Conservation (phyloP, 345 rosid genomes). For the Eucalyptus shirleyi region DNA sequence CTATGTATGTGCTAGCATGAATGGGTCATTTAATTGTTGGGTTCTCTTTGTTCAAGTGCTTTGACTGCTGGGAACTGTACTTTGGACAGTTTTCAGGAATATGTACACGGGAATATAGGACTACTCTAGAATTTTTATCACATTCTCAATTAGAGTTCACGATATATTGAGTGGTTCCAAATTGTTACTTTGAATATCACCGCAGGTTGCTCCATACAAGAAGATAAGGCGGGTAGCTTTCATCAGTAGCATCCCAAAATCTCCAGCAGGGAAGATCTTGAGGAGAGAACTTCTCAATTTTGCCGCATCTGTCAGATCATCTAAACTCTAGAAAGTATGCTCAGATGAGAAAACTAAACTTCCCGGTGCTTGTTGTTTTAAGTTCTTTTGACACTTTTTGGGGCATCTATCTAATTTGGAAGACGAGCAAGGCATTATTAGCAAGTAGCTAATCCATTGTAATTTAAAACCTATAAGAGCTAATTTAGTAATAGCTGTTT, state of each 20-base stretch:
- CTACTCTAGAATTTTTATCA: not conserved
- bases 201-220: slow-evolving; percentile 83
- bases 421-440: not conserved
- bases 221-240: slow-evolving; percentile 73
- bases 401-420: not conserved
- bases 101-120: not conserved
- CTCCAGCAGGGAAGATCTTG: slow-evolving; percentile 69
- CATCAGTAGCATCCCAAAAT: slow-evolving; percentile 51
- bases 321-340: not conserved
- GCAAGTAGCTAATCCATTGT: not conserved
- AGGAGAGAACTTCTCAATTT: slow-evolving; percentile 47
- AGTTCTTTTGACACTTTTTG: not conserved
- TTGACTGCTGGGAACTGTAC: not conserved
- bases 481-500: not conserved
- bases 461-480: not conserved
- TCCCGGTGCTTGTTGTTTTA: not conserved
- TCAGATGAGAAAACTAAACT: not conserved
- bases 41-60: not conserved
- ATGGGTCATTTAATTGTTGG: not conserved
- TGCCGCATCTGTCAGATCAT: slow-evolving; percentile 12
- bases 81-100: not conserved
- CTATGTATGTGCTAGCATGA: not conserved
- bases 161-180: not conserved
- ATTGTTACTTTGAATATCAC: not conserved
- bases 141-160: not conserved